phyloP scores from a whole-genome alignment of 148 eudicot species.

The Chenopodium berlandieri region DNA sequence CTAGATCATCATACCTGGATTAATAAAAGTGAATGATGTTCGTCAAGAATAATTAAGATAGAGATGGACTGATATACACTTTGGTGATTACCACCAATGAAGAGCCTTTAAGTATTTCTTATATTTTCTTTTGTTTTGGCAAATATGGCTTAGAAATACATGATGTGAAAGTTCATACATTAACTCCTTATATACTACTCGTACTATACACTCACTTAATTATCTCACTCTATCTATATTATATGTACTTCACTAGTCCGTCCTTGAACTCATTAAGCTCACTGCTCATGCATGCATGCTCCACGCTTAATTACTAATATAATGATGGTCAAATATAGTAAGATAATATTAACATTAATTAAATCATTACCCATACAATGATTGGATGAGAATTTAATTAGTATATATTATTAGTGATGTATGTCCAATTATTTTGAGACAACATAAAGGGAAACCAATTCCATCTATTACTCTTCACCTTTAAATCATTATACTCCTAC shows the following conservation, averaged over 20 bases:
- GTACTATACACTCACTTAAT: not conserved
- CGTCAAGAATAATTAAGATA: not conserved
- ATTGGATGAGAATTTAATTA: not conserved
- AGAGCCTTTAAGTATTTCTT: not conserved
- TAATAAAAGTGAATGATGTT: not conserved
- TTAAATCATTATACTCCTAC: too few species aligned
- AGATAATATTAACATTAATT: not conserved
- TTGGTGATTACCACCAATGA: not conserved
- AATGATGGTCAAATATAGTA: not conserved
- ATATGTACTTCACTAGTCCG: not conserved
- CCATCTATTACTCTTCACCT: too few species aligned
- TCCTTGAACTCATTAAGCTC: not conserved
- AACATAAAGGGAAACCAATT: not conserved
- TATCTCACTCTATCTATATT: not conserved
- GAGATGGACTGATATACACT: too few species aligned
- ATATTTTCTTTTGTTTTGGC: not conserved
- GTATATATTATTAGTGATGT: too few species aligned
- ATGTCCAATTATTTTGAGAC: not conserved
- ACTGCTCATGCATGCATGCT: not conserved
- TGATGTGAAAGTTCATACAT: not conserved
- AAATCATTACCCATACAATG: not conserved
- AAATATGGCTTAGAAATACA: not conserved
- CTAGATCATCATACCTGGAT: too few species aligned
- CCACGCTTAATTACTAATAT: not conserved
- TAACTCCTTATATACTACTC: not conserved